Evolutionary conservation across 1,284 basidiomycete species (phyloP), one percentile per base, ranked within the genome.

Genomic region (Austropuccinia psidii): DNA sequence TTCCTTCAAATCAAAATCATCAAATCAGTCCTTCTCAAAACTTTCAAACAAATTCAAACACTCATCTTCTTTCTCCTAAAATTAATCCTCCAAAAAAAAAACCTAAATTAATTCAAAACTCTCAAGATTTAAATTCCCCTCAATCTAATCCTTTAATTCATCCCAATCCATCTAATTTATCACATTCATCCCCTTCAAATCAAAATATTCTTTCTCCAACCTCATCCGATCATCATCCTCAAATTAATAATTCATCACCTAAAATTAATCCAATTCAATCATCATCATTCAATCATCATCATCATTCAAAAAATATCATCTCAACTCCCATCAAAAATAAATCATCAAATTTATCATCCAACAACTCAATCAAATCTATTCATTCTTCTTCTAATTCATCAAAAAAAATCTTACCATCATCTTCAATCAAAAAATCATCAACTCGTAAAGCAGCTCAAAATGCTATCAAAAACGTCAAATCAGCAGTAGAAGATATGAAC

Each of bases 401-500:
- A 37, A 8, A 2, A 47, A 17, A 21, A 33, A 4, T 24, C 29
- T 35, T n/a, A 3, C 21, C 67, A 8, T 31, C 55, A 31, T 27
- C 43, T 13, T 58, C 54, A 57, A 27, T 31, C 55, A 70, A 27
- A 6, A 39, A 43, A 9, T 37, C 55, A 27, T 58, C 67, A 19
- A 58, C 54, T 58, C 55, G 67, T 2, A 58, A 45, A 35, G 55
- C 67, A 35, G 67, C 67, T 5, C 52, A 70, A 35, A 29, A 57
- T 21, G 50, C 41, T 27, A 5, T 19, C 2, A 24, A 29, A 35
- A 70, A 70, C 21, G 54, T 70, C 24, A 58, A 43, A 27, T 45
- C 43, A 35, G 43, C 52, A 15, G 67, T 45, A 17, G 54, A 47
- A 24, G 55, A 70, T 47, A 70, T 70, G 67, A 57, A 58, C n/a